Conservation (phyloP, 768 basidiomycete genomes). For the Phlebiopsis flavidoalba region DNA sequence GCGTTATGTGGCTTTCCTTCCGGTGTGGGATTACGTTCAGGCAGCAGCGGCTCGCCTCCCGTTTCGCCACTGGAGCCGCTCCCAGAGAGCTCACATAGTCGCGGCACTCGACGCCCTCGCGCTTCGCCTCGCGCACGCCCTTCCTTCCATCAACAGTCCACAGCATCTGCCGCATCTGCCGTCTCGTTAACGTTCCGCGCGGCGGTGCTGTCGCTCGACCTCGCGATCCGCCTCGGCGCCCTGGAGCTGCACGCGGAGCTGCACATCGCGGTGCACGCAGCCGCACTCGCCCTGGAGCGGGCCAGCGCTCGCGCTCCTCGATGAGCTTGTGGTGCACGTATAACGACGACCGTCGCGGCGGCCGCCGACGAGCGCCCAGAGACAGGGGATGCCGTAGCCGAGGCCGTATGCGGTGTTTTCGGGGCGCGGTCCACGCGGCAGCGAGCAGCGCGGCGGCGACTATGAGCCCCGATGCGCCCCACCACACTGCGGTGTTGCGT, state of each 20-base stretch:
- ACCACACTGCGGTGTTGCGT: constrained; percentile 19
- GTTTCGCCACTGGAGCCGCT: neutral
- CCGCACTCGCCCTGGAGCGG: neutral
- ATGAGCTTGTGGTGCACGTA: constrained; percentile 9
- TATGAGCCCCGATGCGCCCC: constrained; percentile 20
- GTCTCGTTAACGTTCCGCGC: neutral
- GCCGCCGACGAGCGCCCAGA: constrained; percentile 22
- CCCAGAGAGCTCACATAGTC: neutral
- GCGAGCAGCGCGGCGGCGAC: constrained; percentile 19
- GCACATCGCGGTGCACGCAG: neutral
- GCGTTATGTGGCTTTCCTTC: neutral
- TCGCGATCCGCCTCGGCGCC: neutral
- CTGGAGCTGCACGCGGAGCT: neutral
- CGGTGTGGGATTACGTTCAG: neutral
- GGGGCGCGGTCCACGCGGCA: constrained; percentile 20
- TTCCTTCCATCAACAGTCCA: neutral
- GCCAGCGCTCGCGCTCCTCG: neutral
- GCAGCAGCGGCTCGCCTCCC: neutral
- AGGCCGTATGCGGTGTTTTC: constrained; percentile 24
- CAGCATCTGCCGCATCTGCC: neutral
- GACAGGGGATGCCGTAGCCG: constrained; percentile 26
- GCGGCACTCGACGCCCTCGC: neutral
- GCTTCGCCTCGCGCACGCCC: neutral
- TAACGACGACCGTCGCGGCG: neutral
- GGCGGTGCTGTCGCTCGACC: neutral